Base-by-base conservation (phyloP, 306 rosid genomes). In the Ammopiptanthus mongolicus region DNA sequence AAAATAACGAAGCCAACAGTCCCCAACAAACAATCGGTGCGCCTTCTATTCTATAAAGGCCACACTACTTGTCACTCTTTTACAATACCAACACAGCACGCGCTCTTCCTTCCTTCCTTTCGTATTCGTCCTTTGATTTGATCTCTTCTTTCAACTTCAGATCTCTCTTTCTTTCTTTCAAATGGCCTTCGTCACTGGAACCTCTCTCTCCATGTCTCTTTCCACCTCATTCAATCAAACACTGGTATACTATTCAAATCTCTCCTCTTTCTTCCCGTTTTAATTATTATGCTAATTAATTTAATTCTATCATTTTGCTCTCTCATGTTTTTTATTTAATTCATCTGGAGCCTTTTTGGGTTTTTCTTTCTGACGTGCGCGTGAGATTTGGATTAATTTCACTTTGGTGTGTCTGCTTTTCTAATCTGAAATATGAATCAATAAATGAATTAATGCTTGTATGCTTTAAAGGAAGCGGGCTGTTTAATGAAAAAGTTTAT, bases 51-150 rank as follows among this genome's bases (percentile, higher is more conserved):
- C 55, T 82, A 75, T 75, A 77, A 57, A 79, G 71, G 17, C 48
- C 37, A 28, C 15, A 28, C n/a, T 8, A 44, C 50, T 3, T 44
- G 17, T 67, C 14, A 61, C 34, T 77, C 68, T 1, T 64, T 63
- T 19, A 66, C 67, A 55, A 36, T 53, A 6, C 64, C 64, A 9
- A 28, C 6, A 53, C 22, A 31, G n/a, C 28, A 10, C 85, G 51
- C 80, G 10, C 78, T 21, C 91, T 80, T 85, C 80, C 91, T 82
- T 85, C 78, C 85, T 75, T 74, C 18, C 50, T 79, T 82, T 87
- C 82, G 84, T 58, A n/a, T 85, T 1, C 17, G 21, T 59, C 53
- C n/a, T n/a, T n/a, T n/a, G n/a, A n/a, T n/a, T n/a, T n/a, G 18
- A 19, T 75, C 59, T 82, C 34, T 36, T 60, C 67, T 61, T 36